phyloP scores from a whole-genome alignment of 1,139 yeast species.

The Pichia kudriavzevii region DNA sequence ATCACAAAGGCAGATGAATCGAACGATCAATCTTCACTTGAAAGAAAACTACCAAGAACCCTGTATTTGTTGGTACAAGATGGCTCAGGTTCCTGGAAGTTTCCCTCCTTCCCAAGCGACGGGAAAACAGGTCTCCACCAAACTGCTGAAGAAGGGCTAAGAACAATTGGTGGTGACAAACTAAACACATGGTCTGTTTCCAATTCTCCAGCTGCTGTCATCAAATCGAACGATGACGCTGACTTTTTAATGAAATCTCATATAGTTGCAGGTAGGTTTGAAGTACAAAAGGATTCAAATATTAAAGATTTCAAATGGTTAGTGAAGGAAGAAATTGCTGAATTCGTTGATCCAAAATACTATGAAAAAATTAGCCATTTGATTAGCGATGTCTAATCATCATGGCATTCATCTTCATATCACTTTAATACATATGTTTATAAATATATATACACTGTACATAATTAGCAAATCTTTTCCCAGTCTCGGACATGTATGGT shows the following conservation, averaged over 20 bases:
- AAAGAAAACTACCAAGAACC: conserved; percentile 73
- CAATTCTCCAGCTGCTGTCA: conserved; percentile 73
- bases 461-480: no score
- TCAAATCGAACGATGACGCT: conserved; percentile 28
- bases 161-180: conserved; percentile 61
- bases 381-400: conserved; percentile 7
- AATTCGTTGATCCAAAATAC: conserved; percentile 47
- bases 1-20: conserved; percentile 65
- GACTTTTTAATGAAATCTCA: conserved; percentile 81
- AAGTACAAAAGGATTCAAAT: conserved; percentile 36
- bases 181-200: conserved; percentile 89
- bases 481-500: no score
- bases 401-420: background rate
- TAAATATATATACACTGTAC: conserved; percentile 5
- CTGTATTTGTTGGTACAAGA: conserved; percentile 59
- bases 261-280: conserved; percentile 79
- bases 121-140: conserved; percentile 49
- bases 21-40: conserved; percentile 60
- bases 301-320: conserved; percentile 66
- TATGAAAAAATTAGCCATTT: conserved; percentile 32
- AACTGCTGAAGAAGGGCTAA: conserved; percentile 70
- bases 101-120: conserved; percentile 56
- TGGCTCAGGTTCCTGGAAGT: conserved; percentile 48
- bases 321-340: conserved; percentile 67
- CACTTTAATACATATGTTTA: background rate